Base-by-base conservation (phyloP, 2,329 filamentous ascomycete genomes). In the Trichoderma semiorbis region DNA sequence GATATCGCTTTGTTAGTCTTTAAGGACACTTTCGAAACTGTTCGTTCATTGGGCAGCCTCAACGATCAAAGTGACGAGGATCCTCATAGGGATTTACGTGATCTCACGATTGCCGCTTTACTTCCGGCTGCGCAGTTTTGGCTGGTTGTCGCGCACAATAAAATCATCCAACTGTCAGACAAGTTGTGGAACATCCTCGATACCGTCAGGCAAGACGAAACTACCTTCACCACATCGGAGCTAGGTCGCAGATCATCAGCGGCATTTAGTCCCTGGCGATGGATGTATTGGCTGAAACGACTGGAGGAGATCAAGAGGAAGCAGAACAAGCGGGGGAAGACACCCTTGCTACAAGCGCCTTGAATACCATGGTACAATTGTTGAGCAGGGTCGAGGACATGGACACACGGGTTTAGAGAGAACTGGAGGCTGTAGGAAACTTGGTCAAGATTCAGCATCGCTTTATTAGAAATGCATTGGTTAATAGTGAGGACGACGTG, bases 281-380 rank as follows among this genome's bases (percentile, higher is more conserved):
- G 68, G 68, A 70, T 70, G 58, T 64, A 64, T 57, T 70, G 58
- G 68, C 14, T 70, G 30, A 70, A 70, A 57, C 28, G 68, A 53
- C 1, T 64, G 18, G 30, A 70, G 24, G 43, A 70, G 18, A 70
- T 70, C 36, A 34, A 43, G 36, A 64, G 21, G 68, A 70, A 57
- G 68, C 68, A 64, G 43, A 36, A n/a, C 18, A 3, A 43, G 39
- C 18, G 39, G 16, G 39, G 6, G 39, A 43, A 43, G 16, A 2
- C 18, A 43, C 39, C 3, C 18, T 43, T 43, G 7, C 18, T n/a
- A 43, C 2, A 18, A 4, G 3, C 18, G 39, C 3, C 39, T 43
- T n/a, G 39, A 5, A 0, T 43, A 43, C 39, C 7, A 43, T 43
- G 39, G 39, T 3, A 43, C 16, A 7, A 7, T 1, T 43, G 39